A percentile compares a stretch with the other conserved stretches of the same genome.
These are phyloP conservation scores for Citrullus mucosospermus DNA, from an alignment of 306 rosid species.

Conservation along the genomic window DNA sequence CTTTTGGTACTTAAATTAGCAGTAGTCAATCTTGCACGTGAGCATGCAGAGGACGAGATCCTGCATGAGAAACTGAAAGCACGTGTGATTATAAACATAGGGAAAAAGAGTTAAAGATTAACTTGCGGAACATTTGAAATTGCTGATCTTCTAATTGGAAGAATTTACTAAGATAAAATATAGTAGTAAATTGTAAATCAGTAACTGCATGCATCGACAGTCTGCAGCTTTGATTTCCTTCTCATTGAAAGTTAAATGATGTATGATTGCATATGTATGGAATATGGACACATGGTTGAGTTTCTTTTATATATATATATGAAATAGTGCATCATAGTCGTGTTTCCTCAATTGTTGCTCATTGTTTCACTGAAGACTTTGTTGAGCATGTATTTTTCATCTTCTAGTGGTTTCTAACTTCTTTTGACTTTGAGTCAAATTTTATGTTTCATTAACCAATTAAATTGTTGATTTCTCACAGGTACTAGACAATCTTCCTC, in stretches of 20 bases:
- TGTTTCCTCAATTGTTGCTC: neutral
- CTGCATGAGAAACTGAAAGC: neutral
- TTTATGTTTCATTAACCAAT: neutral
- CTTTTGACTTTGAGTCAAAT: neutral
- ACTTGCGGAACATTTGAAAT: neutral
- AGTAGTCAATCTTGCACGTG: neutral
- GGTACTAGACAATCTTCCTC: constrained; percentile 99
- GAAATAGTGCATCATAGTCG: neutral
- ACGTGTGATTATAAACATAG: neutral
- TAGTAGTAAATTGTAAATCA: neutral
- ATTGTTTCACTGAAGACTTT: neutral
- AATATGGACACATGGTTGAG: neutral
- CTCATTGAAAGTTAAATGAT: neutral
- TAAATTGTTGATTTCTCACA: constrained; percentile 17
- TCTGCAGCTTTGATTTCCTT: neutral
- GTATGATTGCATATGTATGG: neutral
- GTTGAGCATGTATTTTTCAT: neutral
- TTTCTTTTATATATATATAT: too few relatives aligned
- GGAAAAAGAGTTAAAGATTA: neutral
- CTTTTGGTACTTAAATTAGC: neutral
- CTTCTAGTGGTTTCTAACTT: neutral
- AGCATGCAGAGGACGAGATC: neutral
- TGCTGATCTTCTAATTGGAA: neutral
- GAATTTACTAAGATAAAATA: neutral
- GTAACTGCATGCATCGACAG: neutral